phyloP scores from a whole-genome alignment of 2,329 filamentous ascomycete species.

The Sporothrix globosa region DNA sequence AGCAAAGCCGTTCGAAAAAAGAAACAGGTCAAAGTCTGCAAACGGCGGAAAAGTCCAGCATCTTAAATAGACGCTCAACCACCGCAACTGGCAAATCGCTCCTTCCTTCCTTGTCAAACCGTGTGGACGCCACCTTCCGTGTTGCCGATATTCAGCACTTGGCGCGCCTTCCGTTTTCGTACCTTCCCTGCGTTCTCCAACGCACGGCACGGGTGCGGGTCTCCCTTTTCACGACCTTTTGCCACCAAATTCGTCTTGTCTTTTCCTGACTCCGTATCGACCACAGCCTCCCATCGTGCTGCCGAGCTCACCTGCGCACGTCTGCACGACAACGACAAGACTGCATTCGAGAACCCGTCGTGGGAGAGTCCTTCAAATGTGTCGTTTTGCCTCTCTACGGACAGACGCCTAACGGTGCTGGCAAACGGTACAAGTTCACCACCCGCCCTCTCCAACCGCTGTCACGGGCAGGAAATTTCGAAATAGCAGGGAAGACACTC shows the following conservation, averaged over 20 bases:
- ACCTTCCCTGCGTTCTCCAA: background rate
- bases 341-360: background rate
- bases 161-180: conserved; percentile 11
- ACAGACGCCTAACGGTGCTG: conserved; percentile 32
- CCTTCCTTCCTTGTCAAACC: background rate
- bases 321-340: background rate
- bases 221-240: background rate
- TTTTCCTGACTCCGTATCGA: background rate
- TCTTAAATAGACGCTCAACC: background rate
- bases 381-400: conserved; percentile 23
- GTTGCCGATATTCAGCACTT: background rate
- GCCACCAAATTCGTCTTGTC: conserved; percentile 1
- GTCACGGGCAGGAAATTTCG: background rate
- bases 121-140: conserved; percentile 7
- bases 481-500: background rate
- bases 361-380: conserved; percentile 26
- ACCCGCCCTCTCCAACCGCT: background rate
- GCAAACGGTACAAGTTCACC: background rate
- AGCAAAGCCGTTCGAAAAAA: background rate
- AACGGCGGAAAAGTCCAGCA: background rate
- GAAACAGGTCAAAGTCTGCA: background rate
- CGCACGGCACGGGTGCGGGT: background rate
- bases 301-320: background rate
- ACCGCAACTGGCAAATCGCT: background rate
- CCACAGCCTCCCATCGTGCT: background rate